phyloP scores from a whole-genome alignment of 352 stramenopile genomes.

The Globisporangium recalcitrans region DNA sequence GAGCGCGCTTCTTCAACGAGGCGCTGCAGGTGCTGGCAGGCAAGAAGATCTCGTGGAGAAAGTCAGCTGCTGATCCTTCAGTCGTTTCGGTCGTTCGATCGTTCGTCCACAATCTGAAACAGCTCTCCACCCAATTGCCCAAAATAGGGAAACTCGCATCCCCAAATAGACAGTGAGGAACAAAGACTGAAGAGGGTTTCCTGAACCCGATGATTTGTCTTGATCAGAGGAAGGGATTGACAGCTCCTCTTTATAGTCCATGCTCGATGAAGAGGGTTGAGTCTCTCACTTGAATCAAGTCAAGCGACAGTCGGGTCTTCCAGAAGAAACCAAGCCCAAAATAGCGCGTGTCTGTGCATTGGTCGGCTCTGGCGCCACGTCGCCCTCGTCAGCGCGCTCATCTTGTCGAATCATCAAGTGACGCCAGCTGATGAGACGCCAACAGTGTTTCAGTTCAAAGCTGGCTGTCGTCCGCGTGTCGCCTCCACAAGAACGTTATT shows the following conservation, averaged over 20 bases:
- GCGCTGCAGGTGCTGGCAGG: background rate
- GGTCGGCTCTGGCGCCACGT: background rate
- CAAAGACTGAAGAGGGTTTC: no score
- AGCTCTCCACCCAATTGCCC: background rate
- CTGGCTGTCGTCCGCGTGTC: background rate
- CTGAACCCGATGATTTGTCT: no score
- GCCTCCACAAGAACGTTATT: conserved; percentile 7
- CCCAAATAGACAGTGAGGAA: no score
- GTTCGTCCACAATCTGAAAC: conserved; percentile 1
- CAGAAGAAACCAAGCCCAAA: background rate
- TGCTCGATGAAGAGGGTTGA: no score
- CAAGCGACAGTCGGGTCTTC: background rate
- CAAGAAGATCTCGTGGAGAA: background rate
- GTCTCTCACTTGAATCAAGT: no score
- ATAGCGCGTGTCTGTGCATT: conserved; percentile 3
- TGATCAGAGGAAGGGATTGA: no score
- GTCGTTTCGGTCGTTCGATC: background rate
- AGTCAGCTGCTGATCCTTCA: background rate
- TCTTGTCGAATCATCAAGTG: background rate
- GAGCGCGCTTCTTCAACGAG: background rate
- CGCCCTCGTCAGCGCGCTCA: background rate
- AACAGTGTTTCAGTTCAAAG: background rate
- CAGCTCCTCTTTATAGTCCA: no score
- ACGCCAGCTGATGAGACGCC: background rate
- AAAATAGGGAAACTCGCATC: background rate